phyloP scores from a whole-genome alignment of 2,329 filamentous ascomycete genomes.

The Talaromyces marneffei region DNA sequence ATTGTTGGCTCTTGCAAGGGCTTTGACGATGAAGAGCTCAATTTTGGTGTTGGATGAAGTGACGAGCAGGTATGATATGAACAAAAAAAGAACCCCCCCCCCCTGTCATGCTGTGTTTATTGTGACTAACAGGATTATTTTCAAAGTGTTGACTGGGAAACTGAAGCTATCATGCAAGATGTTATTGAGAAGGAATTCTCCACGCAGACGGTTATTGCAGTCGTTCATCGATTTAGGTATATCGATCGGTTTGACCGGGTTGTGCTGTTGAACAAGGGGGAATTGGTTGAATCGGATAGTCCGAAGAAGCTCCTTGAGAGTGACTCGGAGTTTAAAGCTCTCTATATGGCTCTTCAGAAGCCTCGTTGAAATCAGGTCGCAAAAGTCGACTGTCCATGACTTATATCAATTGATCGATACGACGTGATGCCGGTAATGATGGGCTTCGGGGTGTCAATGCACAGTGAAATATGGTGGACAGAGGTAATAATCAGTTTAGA shows the following conservation, averaged over 20 bases:
- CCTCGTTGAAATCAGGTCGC: no score
- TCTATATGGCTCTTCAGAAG: no score
- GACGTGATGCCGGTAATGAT: no score
- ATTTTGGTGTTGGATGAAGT: slow-evolving; percentile 42
- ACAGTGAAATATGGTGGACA: no score
- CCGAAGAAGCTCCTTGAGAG: slow-evolving; percentile 32
- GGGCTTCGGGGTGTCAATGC: no score
- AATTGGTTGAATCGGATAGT: slow-evolving; percentile 32
- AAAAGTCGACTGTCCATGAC: no score
- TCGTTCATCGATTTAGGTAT: slow-evolving; percentile 50
- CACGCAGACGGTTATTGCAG: slow-evolving; percentile 53
- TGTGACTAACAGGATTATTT: no score
- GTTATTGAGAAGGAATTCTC: slow-evolving; percentile 51
- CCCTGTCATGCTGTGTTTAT: no score
- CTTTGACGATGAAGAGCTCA: slow-evolving; percentile 45
- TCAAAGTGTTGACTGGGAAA: slow-evolving; percentile 54
- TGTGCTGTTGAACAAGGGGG: slow-evolving; percentile 30
- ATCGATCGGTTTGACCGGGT: slow-evolving; percentile 36
- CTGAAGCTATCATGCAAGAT: slow-evolving; percentile 52
- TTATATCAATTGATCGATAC: no score
- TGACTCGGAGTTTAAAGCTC: slow-evolving; percentile 35
- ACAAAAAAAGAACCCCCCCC: no score
- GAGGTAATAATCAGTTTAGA: no score
- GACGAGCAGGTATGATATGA: slow-evolving; percentile 32
- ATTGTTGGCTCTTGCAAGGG: slow-evolving; percentile 57